Evolutionary conservation across 2,329 filamentous ascomycete genomes (phyloP).

Genomic region (Colletotrichum sp.): DNA sequence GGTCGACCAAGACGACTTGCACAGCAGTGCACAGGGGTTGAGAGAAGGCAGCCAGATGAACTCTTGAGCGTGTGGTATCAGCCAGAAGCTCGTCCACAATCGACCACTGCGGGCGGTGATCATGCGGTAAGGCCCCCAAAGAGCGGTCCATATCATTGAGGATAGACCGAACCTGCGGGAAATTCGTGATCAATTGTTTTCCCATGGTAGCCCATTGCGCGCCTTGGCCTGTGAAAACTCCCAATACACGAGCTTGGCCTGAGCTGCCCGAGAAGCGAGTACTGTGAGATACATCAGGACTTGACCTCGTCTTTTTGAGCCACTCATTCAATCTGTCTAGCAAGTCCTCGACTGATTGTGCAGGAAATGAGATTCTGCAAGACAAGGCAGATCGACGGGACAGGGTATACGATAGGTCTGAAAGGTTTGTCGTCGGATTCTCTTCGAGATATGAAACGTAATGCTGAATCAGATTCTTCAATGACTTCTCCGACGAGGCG

Average conservation of each 20-base stretch:
- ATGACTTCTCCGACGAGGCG: neutral
- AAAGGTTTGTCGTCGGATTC: neutral
- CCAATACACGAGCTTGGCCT: constrained; percentile 8
- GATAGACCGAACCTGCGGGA: constrained; percentile 1
- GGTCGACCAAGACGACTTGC: constrained; percentile 30
- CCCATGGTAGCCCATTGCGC: constrained; percentile 35
- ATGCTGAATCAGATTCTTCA: neutral
- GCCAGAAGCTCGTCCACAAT: constrained; percentile 28
- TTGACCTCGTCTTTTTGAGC: neutral
- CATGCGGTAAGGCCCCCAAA: constrained; percentile 24
- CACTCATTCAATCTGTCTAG: neutral
- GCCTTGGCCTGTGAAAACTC: constrained; percentile 37
- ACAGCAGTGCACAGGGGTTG: constrained; percentile 37
- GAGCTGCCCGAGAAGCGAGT: neutral
- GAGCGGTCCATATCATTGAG: constrained; percentile 26
- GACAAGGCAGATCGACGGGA: neutral
- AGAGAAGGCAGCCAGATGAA: constrained; percentile 27
- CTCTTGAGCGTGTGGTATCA: constrained; percentile 11
- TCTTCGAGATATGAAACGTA: neutral
- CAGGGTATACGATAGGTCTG: neutral
- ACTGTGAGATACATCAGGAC: neutral
- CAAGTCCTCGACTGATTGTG: neutral
- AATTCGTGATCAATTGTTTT: constrained; percentile 13
- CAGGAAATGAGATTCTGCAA: neutral
- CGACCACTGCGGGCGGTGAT: constrained; percentile 27